phyloP scores from a whole-genome alignment of 495 filamentous ascomycete species.

The Chaetomidium leptoderma region DNA sequence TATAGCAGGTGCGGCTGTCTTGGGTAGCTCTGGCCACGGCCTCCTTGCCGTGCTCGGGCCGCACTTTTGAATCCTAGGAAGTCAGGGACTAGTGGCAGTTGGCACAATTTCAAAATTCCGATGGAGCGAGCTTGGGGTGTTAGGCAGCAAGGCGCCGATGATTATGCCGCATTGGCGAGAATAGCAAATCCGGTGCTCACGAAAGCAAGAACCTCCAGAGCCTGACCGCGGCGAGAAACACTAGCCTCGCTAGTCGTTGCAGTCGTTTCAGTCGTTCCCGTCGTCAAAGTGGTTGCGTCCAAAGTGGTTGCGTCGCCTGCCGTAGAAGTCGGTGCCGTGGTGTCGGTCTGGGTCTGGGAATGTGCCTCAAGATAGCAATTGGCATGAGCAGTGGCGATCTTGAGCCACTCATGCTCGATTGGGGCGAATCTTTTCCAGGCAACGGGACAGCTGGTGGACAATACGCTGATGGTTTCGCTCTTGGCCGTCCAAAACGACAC shows the following conservation, averaged over 20 bases:
- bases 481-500: slow-evolving; percentile 1
- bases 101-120: too few relatives aligned
- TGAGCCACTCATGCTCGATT: neutral
- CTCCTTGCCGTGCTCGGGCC: too few relatives aligned
- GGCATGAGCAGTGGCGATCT: neutral
- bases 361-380: neutral
- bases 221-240: neutral
- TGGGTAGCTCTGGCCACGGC: too few relatives aligned
- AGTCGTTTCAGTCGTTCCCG: neutral
- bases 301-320: neutral
- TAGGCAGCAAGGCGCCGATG: too few relatives aligned
- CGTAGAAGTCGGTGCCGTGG: neutral
- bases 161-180: slow-evolving; percentile 1
- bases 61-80: too few relatives aligned
- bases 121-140: too few relatives aligned
- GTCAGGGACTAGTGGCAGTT: too few relatives aligned
- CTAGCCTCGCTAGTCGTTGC: neutral
- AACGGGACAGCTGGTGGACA: slow-evolving; percentile 3
- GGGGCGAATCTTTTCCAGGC: neutral
- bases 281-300: too few relatives aligned
- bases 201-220: neutral
- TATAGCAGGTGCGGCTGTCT: too few relatives aligned
- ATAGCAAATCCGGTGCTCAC: neutral
- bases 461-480: neutral
- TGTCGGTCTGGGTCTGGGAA: neutral